A percentile compares a stretch with the other conserved stretches of the same genome.
These are phyloP conservation scores for Dactylellina sp. DNA, from an alignment of 2,329 filamentous ascomycete genomes.

Conservation along the genomic window DNA sequence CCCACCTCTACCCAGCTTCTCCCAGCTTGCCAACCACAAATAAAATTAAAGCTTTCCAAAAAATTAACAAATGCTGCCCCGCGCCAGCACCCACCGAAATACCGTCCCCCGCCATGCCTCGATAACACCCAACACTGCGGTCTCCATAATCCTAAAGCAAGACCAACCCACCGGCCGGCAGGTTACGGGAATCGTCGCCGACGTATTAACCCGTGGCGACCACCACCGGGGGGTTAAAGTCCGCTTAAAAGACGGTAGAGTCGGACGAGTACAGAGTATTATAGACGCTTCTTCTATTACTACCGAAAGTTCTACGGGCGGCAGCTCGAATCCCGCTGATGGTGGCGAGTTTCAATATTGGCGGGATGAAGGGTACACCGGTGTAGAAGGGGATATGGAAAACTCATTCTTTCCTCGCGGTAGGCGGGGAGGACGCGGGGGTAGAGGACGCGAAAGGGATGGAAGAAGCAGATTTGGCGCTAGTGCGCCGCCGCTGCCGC, in stretches of 20 bases:
- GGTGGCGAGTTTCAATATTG: too few relatives aligned
- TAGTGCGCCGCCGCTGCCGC: constrained; percentile 58
- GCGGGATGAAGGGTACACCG: constrained; percentile 19
- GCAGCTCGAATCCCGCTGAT: too few relatives aligned
- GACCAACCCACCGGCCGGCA: constrained; percentile 80
- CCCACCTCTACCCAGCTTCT: not conserved
- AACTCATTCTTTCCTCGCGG: not conserved
- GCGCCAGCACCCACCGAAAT: not conserved
- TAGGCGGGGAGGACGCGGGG: not conserved
- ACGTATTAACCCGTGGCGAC: constrained; percentile 78
- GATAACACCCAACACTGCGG: constrained; percentile 73
- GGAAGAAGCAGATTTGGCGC: constrained; percentile 45
- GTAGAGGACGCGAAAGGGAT: constrained; percentile 28
- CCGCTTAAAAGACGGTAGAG: constrained; percentile 75
- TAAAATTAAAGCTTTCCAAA: too few relatives aligned
- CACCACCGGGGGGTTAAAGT: constrained; percentile 85
- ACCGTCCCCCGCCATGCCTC: constrained; percentile 66
- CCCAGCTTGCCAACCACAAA: not conserved
- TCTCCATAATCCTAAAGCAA: constrained; percentile 79
- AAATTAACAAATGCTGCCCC: constrained; percentile 57
- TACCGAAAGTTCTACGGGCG: not conserved
- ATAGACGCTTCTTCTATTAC: constrained; percentile 60
- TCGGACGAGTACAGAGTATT: constrained; percentile 79
- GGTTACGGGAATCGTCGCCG: constrained; percentile 74
- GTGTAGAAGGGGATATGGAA: not conserved